Percentiles rank a stretch among this genome's conserved stretches.
Evolutionary conservation across 306 rosid species (phyloP).

Genomic region (barrel medic (Medicago truncatula)): DNA sequence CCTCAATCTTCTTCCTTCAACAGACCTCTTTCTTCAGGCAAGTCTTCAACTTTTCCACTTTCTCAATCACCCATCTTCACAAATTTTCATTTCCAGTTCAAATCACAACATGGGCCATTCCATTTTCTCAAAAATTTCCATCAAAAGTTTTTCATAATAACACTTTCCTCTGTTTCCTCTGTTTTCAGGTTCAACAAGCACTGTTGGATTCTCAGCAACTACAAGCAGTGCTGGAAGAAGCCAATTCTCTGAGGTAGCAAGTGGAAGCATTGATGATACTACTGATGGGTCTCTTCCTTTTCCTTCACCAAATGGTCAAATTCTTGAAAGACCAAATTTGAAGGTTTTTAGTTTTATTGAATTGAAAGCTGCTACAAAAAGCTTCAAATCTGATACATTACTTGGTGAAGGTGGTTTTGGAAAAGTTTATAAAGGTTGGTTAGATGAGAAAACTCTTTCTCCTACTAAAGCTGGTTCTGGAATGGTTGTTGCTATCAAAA

Average conservation of each 20-base stretch:
- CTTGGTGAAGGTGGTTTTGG: slow-evolving; percentile 95
- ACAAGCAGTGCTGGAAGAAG: slow-evolving; percentile 62
- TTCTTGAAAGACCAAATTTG: slow-evolving; percentile 61
- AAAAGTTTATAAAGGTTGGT: slow-evolving; percentile 85
- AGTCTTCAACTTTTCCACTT: slow-evolving; percentile 12
- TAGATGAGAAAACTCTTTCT: slow-evolving; percentile 68
- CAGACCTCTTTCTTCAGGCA: slow-evolving; percentile 53
- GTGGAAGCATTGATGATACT: slow-evolving; percentile 44
- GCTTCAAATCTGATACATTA: slow-evolving; percentile 66
- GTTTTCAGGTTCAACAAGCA: slow-evolving; percentile 52
- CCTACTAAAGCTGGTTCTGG: slow-evolving; percentile 69
- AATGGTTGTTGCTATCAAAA: slow-evolving; percentile 75
- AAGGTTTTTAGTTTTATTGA: slow-evolving; percentile 68
- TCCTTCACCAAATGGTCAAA: slow-evolving; percentile 44
- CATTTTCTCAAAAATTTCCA: not conserved
- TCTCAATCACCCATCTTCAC: slow-evolving; percentile 1
- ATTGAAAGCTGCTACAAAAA: slow-evolving; percentile 64
- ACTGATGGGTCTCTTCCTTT: slow-evolving; percentile 9
- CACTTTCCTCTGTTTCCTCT: not conserved
- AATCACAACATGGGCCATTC: slow-evolving; percentile 33
- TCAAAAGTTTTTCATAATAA: not conserved
- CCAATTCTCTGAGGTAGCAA: slow-evolving; percentile 62
- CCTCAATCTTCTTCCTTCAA: slow-evolving; percentile 35
- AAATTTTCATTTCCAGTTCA: not conserved
- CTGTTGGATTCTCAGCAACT: slow-evolving; percentile 50